Base-by-base conservation (phyloP, 441 rosid genomes). In the California macrophylla region DNA sequence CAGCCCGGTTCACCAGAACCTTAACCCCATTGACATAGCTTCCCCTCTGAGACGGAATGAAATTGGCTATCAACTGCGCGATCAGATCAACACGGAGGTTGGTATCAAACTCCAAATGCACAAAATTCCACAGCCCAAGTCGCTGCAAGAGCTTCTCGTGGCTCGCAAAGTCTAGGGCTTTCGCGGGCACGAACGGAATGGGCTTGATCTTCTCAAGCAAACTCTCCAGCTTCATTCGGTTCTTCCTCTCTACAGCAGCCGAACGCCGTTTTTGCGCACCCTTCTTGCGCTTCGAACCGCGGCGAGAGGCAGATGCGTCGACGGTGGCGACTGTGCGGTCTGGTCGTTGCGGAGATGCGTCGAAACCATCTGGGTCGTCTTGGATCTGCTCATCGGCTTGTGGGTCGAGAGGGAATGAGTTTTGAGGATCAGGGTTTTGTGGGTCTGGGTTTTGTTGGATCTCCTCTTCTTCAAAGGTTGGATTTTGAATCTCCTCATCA, bases 61-160 rank as follows among this genome's bases (percentile, higher is more conserved):
- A 91, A 61, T 52, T 82, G 0, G 96, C 93, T 8, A 94, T 76
- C 77, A 94, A 78, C 60, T 85, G 81, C 15, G 83, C 81, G 47
- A 94, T 61, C 12, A 94, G 82, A 76, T 85, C 87, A 6, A 34
- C 12, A 16, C 91, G 92, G 6, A 91, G 52, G 38, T 60, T 67
- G 3, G 74, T 36, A 13, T 89, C 91, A 30, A 91, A 85, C 60
- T 85, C 86, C 76, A 91, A 60, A 47, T 85, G 91, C 4, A 85
- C 84, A 63, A 94, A 91, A 5, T 91, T 93, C 97, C 97, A 94
- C 24, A 94, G 68, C 6, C 97, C 96, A 3, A 94, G 66, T 24
- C 85, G 78, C 77, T 71, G 85, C 64, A 94, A 73, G 2, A 91
- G 84, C 61, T 63, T 76, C 66, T 89, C 88, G 69, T 89, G 91